Conservation (phyloP, 768 basidiomycete species). For the Pulveroboletus sp. region DNA sequence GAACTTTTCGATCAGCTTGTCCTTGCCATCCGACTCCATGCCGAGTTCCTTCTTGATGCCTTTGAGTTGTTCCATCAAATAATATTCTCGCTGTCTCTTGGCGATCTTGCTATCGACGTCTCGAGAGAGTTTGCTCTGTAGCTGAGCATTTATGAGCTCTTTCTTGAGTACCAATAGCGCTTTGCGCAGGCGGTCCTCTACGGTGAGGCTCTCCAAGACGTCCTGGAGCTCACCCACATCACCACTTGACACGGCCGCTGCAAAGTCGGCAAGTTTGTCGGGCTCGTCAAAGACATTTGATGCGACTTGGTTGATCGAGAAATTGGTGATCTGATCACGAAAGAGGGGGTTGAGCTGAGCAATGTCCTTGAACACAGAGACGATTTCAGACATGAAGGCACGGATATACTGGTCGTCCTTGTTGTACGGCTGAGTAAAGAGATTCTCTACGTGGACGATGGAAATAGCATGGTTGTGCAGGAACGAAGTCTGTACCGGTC, state of each 20-base stretch:
- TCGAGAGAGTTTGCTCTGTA: slow-evolving; percentile 87
- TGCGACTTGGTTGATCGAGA: slow-evolving; percentile 88
- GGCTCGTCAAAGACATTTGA: slow-evolving; percentile 96
- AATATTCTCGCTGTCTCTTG: slow-evolving; percentile 91
- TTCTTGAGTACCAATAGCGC: slow-evolving; percentile 93
- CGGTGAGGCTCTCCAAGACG: slow-evolving; percentile 80
- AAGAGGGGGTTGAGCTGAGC: slow-evolving; percentile 95
- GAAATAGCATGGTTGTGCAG: slow-evolving; percentile 79
- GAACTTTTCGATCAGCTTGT: slow-evolving; percentile 90
- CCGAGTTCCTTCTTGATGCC: slow-evolving; percentile 96
- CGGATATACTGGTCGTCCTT: slow-evolving; percentile 94
- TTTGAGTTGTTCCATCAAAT: slow-evolving; percentile 94
- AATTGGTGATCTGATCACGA: slow-evolving; percentile 97
- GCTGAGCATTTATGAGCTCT: slow-evolving; percentile 93
- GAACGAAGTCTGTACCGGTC: slow-evolving; percentile 79
- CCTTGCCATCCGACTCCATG: slow-evolving; percentile 93
- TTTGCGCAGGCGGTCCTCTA: slow-evolving; percentile 87
- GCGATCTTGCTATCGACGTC: slow-evolving; percentile 96
- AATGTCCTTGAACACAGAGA: slow-evolving; percentile 97
- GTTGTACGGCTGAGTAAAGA: slow-evolving; percentile 75
- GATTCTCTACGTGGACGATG: slow-evolving; percentile 83
- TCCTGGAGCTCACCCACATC: slow-evolving; percentile 90
- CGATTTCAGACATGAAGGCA: slow-evolving; percentile 94
- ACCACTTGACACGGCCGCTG: slow-evolving; percentile 92
- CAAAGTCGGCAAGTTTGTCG: slow-evolving; percentile 95